Base-by-base conservation (phyloP, 2,329 filamentous ascomycete genomes). In the Penicillium sclerotigenum region DNA sequence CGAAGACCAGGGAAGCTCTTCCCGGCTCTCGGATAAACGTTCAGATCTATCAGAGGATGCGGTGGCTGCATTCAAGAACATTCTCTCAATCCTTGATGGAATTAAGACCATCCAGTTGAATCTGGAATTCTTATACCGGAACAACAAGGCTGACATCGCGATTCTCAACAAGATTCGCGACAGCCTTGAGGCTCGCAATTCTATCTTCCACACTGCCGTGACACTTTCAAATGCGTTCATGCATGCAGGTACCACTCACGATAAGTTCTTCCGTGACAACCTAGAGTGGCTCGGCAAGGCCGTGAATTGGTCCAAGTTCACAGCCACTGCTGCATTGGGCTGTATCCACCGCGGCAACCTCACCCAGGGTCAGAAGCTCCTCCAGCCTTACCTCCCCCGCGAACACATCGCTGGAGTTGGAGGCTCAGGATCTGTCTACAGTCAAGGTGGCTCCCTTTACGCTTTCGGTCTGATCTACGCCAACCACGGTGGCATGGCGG, bases 231-330 rank as follows among this genome's bases (percentile, higher is more conserved):
- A 97, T 68, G 94, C 92, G 11, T 97, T 99, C 73, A 99, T 99
- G 94, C 96, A 99, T 72, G 92, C 96, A 52, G 95, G 94, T 57
- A 99, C 94, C 0, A 97, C 93, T 0, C 94, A 96, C 67, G 94
- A 99, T 77, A 95, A 93, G 69, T 99, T 99, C 79, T 97, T 99
- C 85, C 85, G 95, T 8, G 91, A 97, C 70, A 99, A 99, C 71
- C 78, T 99, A 24, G 94, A 99, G 64, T 99, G 94, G 94, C 79
- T 99, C 4, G 92, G 93, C 58, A 99, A 97, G 80, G 94, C 94
- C 26, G 91, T 97, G 46, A 99, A 99, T 79, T 99, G 94, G 94
- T 97, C 92, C 59, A 99, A 99, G 73, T 99, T 99, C 73, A 97
- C 94, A 0, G 94, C 94, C 14, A 99, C 94, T 5, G 94, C 94